Evolutionary conservation across 306 rosid species (phyloP), one percentile per base, ranked within the genome.

Genomic region (Dicorynia guianensis): DNA sequence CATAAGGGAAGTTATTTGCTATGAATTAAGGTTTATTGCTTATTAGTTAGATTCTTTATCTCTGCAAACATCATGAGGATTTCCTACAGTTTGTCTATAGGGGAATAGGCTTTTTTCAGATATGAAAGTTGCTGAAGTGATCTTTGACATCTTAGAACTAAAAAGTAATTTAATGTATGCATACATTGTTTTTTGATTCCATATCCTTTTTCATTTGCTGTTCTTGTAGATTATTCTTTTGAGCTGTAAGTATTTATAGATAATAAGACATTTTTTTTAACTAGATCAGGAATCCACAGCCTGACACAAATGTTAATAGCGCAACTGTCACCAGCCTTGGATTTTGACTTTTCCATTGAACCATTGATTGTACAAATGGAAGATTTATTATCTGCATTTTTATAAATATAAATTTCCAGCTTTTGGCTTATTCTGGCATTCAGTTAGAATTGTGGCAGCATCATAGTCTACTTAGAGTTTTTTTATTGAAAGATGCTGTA

Each of bases 1-100:
- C 61, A 14, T 78, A 46, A 47, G 50, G 66, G 49, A 47, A 73
- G 15, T 46, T 48, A 53, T 77, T 79, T 85, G 61, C 46, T 72
- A 63, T 70, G 44, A 43, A 59, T 59, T 34, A 33, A 9, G 69
- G 33, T 58, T 53, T 43, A 10, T 9, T 52, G 57, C 18, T 72
- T 30, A 73, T 74, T 60, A 17, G 30, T 74, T 60, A 17, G 30
- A 46, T 73, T 55, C 63, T 9, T 40, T 12, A 18, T 68, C 66
- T 20, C 12, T 47, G 72, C 34, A 59, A 76, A 36, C 30, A 1
- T 25, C 30, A 25, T 2, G 30, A 58, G 57, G 53, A 14, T 60
- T 36, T 71, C 53, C 71, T 35, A 20, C 43, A 40, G 38, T 68
- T 57, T 69, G 42, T 48, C 18, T 40, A 12, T 46, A 60, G 61